Evolutionary conservation across 2,329 filamentous ascomycete species (phyloP).

Genomic region (Canariomyces notabilis): DNA sequence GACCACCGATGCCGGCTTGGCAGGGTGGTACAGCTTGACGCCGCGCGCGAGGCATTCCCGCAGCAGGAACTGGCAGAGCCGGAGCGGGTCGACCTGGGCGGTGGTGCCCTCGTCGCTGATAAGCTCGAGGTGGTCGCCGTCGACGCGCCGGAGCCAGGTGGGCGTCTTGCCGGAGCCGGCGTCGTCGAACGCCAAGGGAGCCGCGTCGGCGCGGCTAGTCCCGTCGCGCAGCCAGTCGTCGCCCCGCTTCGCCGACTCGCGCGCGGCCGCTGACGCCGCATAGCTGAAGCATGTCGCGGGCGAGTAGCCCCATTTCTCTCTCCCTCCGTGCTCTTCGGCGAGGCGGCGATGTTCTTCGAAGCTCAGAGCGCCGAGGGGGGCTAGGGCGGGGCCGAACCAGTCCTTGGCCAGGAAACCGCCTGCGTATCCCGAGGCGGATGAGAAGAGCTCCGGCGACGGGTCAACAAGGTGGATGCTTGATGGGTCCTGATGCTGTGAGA

Average conservation of each 20-base stretch:
- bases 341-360: conserved; percentile 64
- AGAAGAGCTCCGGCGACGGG: conserved; percentile 53
- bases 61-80: conserved; percentile 62
- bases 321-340: conserved; percentile 54
- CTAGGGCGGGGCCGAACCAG: conserved; percentile 59
- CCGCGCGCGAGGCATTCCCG: conserved; percentile 52
- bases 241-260: conserved; percentile 39
- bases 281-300: conserved; percentile 55
- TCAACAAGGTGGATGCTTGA: conserved; percentile 45
- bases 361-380: conserved; percentile 59
- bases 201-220: conserved; percentile 42
- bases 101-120: conserved; percentile 53
- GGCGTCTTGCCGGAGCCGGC: conserved; percentile 31
- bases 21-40: conserved; percentile 62
- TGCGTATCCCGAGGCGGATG: conserved; percentile 68
- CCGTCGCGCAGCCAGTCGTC: conserved; percentile 65
- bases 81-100: conserved; percentile 55
- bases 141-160: conserved; percentile 52
- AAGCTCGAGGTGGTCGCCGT: conserved; percentile 53
- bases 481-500: conserved; percentile 46
- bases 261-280: conserved; percentile 29
- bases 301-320: conserved; percentile 46
- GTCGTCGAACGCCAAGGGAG: conserved; percentile 20
- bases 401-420: conserved; percentile 70
- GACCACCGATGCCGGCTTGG: conserved; percentile 47